Base-by-base conservation (phyloP, 2,329 filamentous ascomycete genomes). In the Fusarium solani-melongenae region DNA sequence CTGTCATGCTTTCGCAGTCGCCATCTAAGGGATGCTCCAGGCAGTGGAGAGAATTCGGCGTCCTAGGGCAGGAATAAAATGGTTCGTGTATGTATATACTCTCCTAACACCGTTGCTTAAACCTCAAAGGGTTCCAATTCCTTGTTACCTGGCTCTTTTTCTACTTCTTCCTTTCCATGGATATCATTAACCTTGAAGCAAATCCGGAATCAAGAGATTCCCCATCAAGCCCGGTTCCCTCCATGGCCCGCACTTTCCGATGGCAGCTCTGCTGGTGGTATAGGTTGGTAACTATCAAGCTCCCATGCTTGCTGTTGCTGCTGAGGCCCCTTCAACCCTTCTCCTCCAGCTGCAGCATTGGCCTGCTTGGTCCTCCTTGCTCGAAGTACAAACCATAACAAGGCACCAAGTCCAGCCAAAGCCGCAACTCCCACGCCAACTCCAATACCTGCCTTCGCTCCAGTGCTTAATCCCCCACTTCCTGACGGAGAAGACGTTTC, bases 1-100 rank as follows among this genome's bases (percentile, higher is more conserved):
- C 34, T 81, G 10, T 65, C 71, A 0, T 70, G 65, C 15, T 81
- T 81, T 22, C 72, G 77, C 9, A 63, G 27, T 15, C 49, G 38
- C 15, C 57, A 73, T 33, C 38, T 74, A 1, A 14, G 64, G 4
- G 41, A 41, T 11, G 15, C 38, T n/a, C 14, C 15, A 1, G 33
- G 14, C 2, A 22, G 36, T 5, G 41, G n/a, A 62, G 7, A 38
- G 15, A 29, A 61, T 7, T n/a, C 53, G 4, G 34, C 22, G 3
- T 38, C 46, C 3, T 51, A 51, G 46, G 10, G 9, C 7, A n/a
- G 24, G 46, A 31, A 51, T 8, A 1, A 31, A 51, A 51, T 51
- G 17, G 17, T 31, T 51, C 46, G 17, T 51, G 17, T 29, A 51
- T 51, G 46, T 29, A 51, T 20, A 51, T 51, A 10, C 46, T 51